Evolutionary conservation across 768 basidiomycete species (phyloP), one percentile per base, ranked within the genome.

Genomic region (Pleurotus ostreatus): DNA sequence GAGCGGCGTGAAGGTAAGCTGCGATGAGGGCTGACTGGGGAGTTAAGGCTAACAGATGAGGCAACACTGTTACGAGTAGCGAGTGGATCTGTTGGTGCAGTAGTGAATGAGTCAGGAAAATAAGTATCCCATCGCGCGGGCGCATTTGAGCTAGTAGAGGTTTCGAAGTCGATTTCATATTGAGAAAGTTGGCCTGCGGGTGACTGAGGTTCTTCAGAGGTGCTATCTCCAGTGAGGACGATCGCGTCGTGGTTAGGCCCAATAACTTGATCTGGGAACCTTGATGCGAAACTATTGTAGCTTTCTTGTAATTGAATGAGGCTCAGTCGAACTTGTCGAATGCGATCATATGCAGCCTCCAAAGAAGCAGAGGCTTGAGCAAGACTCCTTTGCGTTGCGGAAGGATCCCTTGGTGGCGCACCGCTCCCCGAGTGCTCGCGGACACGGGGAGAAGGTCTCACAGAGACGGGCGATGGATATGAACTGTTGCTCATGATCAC

Each of bases 301-400:
- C 37, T 60, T n/a, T 74, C 73, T 5, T 74, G 67, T 15, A 82
- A 67, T 57, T 73, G 72, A 49, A 77, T 67, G 37, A 85, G 72
- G 59, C 73, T 81, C 26, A 74, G 75, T 57, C 83, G 77, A 49
- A 84, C 76, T 66, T 79, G 77, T 48, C 76, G 75, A 63, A 85
- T 79, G 46, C 80, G 77, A 59, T 71, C 74, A 65, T 80, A 82
- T 18, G 81, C 83, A 37, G 76, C 74, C 54, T 83, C 79, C 39
- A 84, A 69, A 5, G 78, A 78, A n/a, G 71, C 68, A 40, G 82
- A 77, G n/a, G 81, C 80, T 55, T 77, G 73, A 34, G 78, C 77
- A 26, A 83, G 67, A 63, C 61, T 75, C 46, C 65, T 65, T 55
- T 73, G 73, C 47, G 72, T 69, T 37, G 70, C 68, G 41, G 56